Conservation (phyloP, 176 grass and related monocot species). For the Guadua angustifolia region DNA sequence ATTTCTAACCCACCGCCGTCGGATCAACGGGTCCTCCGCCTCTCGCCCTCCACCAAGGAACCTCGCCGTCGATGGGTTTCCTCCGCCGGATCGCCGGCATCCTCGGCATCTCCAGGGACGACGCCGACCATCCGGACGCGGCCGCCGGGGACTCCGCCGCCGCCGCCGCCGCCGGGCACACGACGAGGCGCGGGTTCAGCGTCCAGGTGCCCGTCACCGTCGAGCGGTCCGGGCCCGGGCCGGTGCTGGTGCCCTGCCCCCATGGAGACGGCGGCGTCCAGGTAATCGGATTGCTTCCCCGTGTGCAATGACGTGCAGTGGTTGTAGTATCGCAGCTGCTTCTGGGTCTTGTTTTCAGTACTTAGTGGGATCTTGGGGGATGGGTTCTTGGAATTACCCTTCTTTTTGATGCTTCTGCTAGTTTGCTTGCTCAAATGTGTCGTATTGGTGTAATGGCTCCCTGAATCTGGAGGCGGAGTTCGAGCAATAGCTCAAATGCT, state of each 20-base stretch:
- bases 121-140: slow-evolving; percentile 46
- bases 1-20: slow-evolving; percentile 26
- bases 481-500: not conserved
- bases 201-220: slow-evolving; percentile 59
- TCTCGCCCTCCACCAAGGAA: not conserved
- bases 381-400: not conserved
- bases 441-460: not conserved
- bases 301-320: not conserved
- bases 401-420: not conserved
- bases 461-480: slow-evolving; percentile 20
- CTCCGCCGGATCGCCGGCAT: slow-evolving; percentile 50
- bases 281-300: slow-evolving; percentile 43
- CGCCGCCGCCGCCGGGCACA: not conserved
- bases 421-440: slow-evolving; percentile 6
- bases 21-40: slow-evolving; percentile 26
- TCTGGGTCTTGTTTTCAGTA: not conserved
- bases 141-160: not conserved
- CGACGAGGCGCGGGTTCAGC: slow-evolving; percentile 52
- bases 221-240: slow-evolving; percentile 45
- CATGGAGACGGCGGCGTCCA: slow-evolving; percentile 62
- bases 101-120: slow-evolving; percentile 54
- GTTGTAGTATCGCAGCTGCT: not conserved
- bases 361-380: slow-evolving; percentile 31
- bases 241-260: slow-evolving; percentile 51
- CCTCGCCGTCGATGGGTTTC: slow-evolving; percentile 49